Base-by-base conservation (phyloP, 2,329 filamentous ascomycete species). In the Gyromitra esculenta region DNA sequence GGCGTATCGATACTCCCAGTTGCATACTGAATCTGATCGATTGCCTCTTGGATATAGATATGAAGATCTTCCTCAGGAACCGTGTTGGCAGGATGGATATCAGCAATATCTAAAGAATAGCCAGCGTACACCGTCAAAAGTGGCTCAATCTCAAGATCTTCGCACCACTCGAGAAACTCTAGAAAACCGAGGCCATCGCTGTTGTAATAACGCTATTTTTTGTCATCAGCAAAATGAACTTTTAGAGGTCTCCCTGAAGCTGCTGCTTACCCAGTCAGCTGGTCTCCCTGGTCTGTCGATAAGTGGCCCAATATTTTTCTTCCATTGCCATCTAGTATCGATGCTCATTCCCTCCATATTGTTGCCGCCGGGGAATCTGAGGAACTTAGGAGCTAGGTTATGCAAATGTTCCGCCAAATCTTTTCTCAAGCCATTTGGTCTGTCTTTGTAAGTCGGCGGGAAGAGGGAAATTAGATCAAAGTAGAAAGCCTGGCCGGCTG, bases 361-460 rank as follows among this genome's bases (percentile, higher is more conserved):
- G 81, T 90, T 90, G 7, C 89, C 90, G 5, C 90, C 90, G 0
- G 90, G 90, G 74, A 91, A 87, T 15, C 90, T 86, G 57, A 92
- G 85, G 79, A 91, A 87, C n/a, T 85, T 86, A 0, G 87, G 86
- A 66, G 88, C 86, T 0, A 89, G 81, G 6, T 83, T 85, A 1
- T 85, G 86, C 1, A 91, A 82, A 5, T 86, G 85, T 66, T 87
- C 84, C 5, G 86, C 87, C 65, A 91, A 82, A 65, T 90, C 88
- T 7, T 85, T 82, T 5, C 89, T 84, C 52, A 89, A 83, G 0
- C 89, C 89, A 79, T 91, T 91, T 60, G 79, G 83, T 56, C 87
- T 85, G 76, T 85, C 83, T 78, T 89, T 89, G 82, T 87, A 90
- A 0, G 88, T 90, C 0, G 87, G 87, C 1, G 88, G 88, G 82